These are phyloP conservation scores for Suhomyces kunorum DNA, from an alignment of 1,139 yeast genomes.

Conservation along the genomic window DNA sequence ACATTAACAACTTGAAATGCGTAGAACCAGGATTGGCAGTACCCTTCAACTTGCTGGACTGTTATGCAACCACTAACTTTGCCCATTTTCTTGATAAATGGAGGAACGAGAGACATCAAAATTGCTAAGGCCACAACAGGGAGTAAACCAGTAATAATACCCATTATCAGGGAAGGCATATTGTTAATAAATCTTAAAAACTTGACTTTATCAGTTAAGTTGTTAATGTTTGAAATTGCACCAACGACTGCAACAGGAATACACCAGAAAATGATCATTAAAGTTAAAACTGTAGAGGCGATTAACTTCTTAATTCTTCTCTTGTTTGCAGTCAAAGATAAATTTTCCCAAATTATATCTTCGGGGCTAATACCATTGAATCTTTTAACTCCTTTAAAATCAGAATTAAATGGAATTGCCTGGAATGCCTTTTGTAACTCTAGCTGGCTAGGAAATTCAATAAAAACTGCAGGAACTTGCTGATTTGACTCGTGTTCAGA, in stretches of 20 bases:
- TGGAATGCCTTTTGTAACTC: conserved; percentile 91
- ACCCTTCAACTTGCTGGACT: conserved; percentile 68
- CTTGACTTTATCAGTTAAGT: conserved; percentile 58
- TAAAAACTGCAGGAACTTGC: conserved; percentile 73
- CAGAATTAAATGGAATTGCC: conserved; percentile 65
- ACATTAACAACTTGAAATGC: conserved; percentile 88
- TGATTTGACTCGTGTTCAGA: conserved; percentile 42
- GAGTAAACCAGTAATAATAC: conserved; percentile 71
- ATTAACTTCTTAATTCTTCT: conserved; percentile 44
- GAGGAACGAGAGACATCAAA: conserved; percentile 77
- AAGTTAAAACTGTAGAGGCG: conserved; percentile 47
- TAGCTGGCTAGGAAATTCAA: conserved; percentile 83
- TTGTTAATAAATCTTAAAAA: conserved; percentile 64
- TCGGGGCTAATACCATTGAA: conserved; percentile 64
- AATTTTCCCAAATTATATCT: conserved; percentile 83
- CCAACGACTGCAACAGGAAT: conserved; percentile 87
- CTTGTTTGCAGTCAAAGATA: conserved; percentile 43
- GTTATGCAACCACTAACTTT: conserved; percentile 71
- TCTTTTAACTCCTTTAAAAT: conserved; percentile 63
- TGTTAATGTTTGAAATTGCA: conserved; percentile 70
- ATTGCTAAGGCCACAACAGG: conserved; percentile 69
- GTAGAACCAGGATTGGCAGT: conserved; percentile 83
- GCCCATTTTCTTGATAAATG: conserved; percentile 68
- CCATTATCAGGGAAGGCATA: conserved; percentile 59
- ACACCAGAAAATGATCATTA: conserved; percentile 76